phyloP scores from a whole-genome alignment of 176 grass and related monocot species.

The Poa pratensis region DNA sequence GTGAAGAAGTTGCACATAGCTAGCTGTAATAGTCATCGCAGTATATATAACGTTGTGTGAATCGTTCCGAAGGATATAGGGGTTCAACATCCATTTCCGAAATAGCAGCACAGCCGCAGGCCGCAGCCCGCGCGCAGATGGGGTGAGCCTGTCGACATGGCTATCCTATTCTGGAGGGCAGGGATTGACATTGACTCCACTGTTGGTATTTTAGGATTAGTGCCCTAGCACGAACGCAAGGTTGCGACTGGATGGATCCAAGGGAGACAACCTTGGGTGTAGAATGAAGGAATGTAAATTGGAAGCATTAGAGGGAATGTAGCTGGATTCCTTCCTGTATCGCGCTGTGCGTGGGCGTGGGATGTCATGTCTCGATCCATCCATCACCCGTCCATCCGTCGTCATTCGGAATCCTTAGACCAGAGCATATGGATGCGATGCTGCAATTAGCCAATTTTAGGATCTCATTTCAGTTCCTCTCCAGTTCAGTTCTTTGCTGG shows the following conservation, averaged over 20 bases:
- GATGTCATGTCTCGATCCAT: not conserved
- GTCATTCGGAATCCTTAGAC: not conserved
- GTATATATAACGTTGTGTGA: no score
- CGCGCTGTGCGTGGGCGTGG: not conserved
- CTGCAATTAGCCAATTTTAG: not conserved
- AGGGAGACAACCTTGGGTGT: constrained; percentile 30
- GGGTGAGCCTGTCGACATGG: no score
- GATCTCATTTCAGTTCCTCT: not conserved
- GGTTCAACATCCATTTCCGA: no score
- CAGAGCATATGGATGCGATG: not conserved
- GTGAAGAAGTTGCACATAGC: no score
- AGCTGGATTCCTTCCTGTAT: constrained; percentile 41
- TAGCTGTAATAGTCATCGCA: no score
- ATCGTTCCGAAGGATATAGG: no score
- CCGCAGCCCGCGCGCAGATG: no score
- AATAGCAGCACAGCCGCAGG: no score
- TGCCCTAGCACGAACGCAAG: constrained; percentile 16
- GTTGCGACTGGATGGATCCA: constrained; percentile 34
- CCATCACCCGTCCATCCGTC: not conserved
- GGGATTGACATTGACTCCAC: constrained; percentile 38
- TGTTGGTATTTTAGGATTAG: constrained; percentile 22
- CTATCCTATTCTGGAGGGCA: constrained; percentile 19
- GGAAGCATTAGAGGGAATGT: constrained; percentile 35
- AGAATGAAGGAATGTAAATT: constrained; percentile 15
- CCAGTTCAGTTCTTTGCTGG: not conserved